These are phyloP conservation scores for Boletus hoseneyae DNA, from an alignment of 1,284 basidiomycete species.

Conservation along the genomic window DNA sequence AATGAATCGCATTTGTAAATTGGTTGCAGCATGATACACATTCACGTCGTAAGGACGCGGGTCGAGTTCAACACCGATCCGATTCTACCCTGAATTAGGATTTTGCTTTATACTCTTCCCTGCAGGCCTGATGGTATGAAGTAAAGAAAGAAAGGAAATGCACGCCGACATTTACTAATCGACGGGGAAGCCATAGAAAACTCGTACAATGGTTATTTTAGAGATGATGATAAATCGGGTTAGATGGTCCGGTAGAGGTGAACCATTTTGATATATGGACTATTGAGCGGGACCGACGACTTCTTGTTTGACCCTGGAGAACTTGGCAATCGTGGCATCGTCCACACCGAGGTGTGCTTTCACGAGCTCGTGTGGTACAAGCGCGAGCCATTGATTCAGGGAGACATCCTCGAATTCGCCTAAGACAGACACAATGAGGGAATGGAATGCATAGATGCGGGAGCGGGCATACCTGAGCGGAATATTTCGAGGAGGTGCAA, in stretches of 20 bases:
- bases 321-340: constrained; percentile 40
- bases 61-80: neutral
- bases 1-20: neutral
- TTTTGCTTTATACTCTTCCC: neutral
- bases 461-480: constrained; percentile 42
- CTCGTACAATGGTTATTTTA: constrained; percentile 11
- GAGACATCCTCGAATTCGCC: constrained; percentile 42
- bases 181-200: constrained; percentile 2
- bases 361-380: constrained; percentile 51
- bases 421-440: constrained; percentile 15
- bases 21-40: constrained; percentile 8
- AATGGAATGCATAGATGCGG: neutral
- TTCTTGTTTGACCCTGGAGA: constrained; percentile 34
- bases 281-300: constrained; percentile 28
- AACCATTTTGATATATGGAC: neutral
- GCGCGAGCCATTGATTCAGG: constrained; percentile 52
- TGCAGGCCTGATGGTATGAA: too few relatives aligned
- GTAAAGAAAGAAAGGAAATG: neutral
- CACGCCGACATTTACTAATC: neutral
- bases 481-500: constrained; percentile 62
- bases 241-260: neutral
- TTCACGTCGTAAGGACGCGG: neutral
- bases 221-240: neutral
- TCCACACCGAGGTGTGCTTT: constrained; percentile 51
- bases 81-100: constrained; percentile 9